phyloP scores from a whole-genome alignment of 345 rosid species.

The Ceriops decandra region DNA sequence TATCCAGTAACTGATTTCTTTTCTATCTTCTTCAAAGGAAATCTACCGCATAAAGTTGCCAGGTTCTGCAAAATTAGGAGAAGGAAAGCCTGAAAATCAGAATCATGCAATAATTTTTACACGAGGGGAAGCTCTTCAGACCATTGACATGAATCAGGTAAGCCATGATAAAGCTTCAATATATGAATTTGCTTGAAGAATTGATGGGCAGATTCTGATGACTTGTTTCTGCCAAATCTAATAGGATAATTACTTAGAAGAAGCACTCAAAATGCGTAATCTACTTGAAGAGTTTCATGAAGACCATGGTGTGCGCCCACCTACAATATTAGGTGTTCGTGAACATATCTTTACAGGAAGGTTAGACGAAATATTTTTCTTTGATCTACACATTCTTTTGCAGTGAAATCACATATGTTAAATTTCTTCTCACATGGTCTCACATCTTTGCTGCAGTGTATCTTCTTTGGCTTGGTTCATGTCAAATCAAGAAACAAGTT shows the following conservation, averaged over 20 bases:
- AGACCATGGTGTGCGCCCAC: constrained; percentile 92
- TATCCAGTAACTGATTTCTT: constrained; percentile 15
- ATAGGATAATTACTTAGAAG: constrained; percentile 97
- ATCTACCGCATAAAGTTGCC: constrained; percentile 90
- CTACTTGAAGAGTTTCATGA: constrained; percentile 92
- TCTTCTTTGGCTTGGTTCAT: constrained; percentile 99
- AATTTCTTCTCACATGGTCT: constrained; percentile 17
- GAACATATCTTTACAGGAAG: constrained; percentile 99
- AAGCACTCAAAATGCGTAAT: constrained; percentile 96
- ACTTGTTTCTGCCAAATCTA: constrained; percentile 16
- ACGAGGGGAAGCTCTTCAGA: constrained; percentile 95
- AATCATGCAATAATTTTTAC: constrained; percentile 89
- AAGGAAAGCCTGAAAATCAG: constrained; percentile 98
- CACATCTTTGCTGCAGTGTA: constrained; percentile 52
- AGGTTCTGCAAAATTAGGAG: constrained; percentile 83
- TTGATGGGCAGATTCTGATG: constrained; percentile 2
- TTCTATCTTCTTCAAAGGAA: constrained; percentile 50
- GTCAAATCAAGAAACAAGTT: constrained; percentile 98
- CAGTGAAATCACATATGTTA: constrained; percentile 1
- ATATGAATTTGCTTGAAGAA: neutral
- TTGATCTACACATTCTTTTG: constrained; percentile 1
- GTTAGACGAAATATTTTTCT: constrained; percentile 28
- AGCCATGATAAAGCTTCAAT: constrained; percentile 5
- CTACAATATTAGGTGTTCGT: constrained; percentile 90
- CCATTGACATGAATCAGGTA: constrained; percentile 99